Evolutionary conservation across 495 filamentous ascomycete genomes (phyloP).

Genomic region (Neurospora sp.): DNA sequence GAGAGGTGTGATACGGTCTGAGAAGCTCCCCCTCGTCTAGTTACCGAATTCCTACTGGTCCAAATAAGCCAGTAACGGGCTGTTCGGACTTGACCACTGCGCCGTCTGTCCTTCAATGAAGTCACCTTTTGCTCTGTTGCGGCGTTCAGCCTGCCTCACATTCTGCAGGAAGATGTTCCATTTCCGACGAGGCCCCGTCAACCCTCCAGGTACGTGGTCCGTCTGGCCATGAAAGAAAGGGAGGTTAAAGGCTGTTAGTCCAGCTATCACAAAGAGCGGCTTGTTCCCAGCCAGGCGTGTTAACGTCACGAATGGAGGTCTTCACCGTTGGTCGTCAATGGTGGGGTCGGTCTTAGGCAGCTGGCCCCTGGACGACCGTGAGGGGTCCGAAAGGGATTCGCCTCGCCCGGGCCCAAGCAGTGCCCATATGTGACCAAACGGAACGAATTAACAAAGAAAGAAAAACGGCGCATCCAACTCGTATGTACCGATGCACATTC

Average conservation of each 20-base stretch:
- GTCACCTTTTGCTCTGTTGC: conserved; percentile 10
- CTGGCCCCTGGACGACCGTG: not conserved
- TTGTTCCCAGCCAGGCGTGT: conserved; percentile 5
- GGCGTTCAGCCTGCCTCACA: not conserved
- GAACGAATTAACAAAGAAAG: not conserved
- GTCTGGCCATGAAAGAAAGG: not conserved
- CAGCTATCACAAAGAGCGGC: conserved; percentile 10
- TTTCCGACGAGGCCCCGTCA: not conserved
- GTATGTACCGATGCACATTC: not conserved
- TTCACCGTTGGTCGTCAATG: conserved; percentile 3
- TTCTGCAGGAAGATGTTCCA: not conserved
- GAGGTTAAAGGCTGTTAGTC: not conserved
- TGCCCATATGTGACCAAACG: not conserved
- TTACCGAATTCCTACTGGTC: not conserved
- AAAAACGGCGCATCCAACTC: not conserved
- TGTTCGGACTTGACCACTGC: not conserved
- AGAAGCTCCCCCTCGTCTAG: conserved; percentile 2
- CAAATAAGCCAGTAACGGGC: not conserved
- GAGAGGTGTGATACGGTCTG: conserved; percentile 1
- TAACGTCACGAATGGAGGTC: conserved; percentile 1
- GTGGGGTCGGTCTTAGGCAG: conserved; percentile 8
- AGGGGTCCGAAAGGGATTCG: not conserved
- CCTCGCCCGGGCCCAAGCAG: not conserved
- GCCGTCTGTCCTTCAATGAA: conserved; percentile 10
- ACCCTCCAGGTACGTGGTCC: not conserved